phyloP scores from a whole-genome alignment of 148 eudicot genomes.

The Hydrangea macrophylla region DNA sequence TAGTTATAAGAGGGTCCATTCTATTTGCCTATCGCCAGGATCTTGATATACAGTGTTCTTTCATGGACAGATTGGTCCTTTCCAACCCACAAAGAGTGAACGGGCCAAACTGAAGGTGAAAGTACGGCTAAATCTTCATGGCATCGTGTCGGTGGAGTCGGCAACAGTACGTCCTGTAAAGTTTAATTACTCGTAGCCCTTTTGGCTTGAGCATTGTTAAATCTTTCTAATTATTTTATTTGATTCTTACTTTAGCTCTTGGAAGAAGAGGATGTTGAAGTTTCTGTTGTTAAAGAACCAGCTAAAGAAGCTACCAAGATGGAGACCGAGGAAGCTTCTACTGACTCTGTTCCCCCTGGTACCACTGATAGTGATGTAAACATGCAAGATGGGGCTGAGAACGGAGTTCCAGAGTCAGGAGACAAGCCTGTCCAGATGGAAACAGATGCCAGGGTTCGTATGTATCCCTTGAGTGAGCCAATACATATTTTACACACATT shows the following conservation, averaged over 20 bases:
- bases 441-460: conserved; percentile 71
- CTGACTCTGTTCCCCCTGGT: conserved; percentile 31
- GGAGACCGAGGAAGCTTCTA: conserved; percentile 66
- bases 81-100: conserved; percentile 33
- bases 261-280: conserved; percentile 49
- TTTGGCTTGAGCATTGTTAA: neutral
- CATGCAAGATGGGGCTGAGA: conserved; percentile 52
- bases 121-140: conserved; percentile 63
- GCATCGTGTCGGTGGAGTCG: conserved; percentile 67
- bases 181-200: neutral
- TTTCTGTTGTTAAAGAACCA: conserved; percentile 38
- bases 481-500: neutral
- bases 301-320: conserved; percentile 52
- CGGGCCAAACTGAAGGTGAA: conserved; percentile 67
- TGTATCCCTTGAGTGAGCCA: neutral
- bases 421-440: conserved; percentile 79
- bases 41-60: too few relatives aligned
- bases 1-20: too few relatives aligned
- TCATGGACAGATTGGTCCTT: conserved; percentile 77
- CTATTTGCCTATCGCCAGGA: too few relatives aligned
- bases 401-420: conserved; percentile 69
- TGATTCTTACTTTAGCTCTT: conserved; percentile 28
- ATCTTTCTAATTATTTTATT: neutral
- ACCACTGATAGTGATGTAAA: conserved; percentile 34
- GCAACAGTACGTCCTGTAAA: conserved; percentile 44